A percentile compares a stretch with the other conserved stretches of the same genome.
Conservation (phyloP, 2,329 filamentous ascomycete genomes). For the Sphaerulina vaccinii region DNA sequence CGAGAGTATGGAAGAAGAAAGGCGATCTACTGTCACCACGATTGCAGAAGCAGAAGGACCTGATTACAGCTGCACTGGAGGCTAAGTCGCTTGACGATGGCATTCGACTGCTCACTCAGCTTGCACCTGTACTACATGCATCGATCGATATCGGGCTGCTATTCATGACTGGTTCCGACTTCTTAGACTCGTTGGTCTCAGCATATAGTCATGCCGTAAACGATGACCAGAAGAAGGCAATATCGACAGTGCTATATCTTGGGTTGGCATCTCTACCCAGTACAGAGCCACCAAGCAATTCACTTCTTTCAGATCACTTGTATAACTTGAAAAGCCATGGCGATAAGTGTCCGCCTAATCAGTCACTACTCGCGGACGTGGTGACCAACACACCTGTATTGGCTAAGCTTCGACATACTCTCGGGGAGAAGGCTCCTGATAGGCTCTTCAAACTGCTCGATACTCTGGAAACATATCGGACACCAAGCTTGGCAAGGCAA, state of each 20-base stretch:
- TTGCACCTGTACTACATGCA: constrained; percentile 64
- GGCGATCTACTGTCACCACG: constrained; percentile 53
- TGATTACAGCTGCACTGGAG: constrained; percentile 63
- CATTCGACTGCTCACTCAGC: constrained; percentile 46
- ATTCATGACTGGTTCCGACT: constrained; percentile 83
- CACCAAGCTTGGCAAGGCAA: constrained; percentile 53
- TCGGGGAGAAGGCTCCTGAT: constrained; percentile 52
- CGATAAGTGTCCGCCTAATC: constrained; percentile 55
- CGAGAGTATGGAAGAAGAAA: constrained; percentile 54
- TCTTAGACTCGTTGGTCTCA: constrained; percentile 70
- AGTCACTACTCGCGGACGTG: constrained; percentile 74
- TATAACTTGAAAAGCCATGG: constrained; percentile 75
- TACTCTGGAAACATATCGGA: constrained; percentile 59
- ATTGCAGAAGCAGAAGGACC: constrained; percentile 60
- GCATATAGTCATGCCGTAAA: constrained; percentile 66
- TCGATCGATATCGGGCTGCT: constrained; percentile 59
- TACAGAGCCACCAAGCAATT: constrained; percentile 65
- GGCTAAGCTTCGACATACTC: constrained; percentile 57
- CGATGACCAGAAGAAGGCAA: constrained; percentile 58
- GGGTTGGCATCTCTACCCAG: constrained; percentile 70
- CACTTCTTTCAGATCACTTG: constrained; percentile 76
- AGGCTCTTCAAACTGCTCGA: constrained; percentile 62
- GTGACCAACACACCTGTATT: constrained; percentile 78
- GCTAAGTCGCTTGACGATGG: constrained; percentile 39
- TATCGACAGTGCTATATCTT: constrained; percentile 73